Conservation (phyloP, 2,329 filamentous ascomycete genomes). For the Colletotrichum neosansevieriae region DNA sequence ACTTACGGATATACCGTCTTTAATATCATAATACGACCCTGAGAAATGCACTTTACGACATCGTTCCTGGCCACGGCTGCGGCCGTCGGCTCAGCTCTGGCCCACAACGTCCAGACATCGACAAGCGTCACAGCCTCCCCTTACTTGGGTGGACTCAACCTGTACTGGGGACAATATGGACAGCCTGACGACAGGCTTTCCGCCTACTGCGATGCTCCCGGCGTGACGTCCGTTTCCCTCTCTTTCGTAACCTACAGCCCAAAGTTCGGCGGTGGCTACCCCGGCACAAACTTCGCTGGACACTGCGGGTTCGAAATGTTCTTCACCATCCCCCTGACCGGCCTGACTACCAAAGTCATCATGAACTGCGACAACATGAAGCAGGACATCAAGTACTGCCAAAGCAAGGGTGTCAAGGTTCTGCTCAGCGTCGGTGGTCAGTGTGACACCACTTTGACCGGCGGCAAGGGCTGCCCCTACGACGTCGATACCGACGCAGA, state of each 20-base stretch:
- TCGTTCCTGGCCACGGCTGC: slow-evolving; percentile 45
- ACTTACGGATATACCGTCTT: not conserved
- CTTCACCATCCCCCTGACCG: slow-evolving; percentile 41
- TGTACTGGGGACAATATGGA: slow-evolving; percentile 56
- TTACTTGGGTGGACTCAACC: slow-evolving; percentile 50
- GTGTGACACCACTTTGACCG: slow-evolving; percentile 39
- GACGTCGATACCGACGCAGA: slow-evolving; percentile 47
- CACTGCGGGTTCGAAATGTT: slow-evolving; percentile 51
- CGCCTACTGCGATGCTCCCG: slow-evolving; percentile 51
- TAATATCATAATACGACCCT: slow-evolving; percentile 39
- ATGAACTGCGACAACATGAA: slow-evolving; percentile 52
- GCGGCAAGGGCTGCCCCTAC: slow-evolving; percentile 48
- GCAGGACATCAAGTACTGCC: slow-evolving; percentile 56
- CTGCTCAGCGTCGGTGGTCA: slow-evolving; percentile 57
- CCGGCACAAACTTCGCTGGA: slow-evolving; percentile 55
- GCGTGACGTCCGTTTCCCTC: slow-evolving; percentile 53
- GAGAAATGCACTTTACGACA: slow-evolving; percentile 44
- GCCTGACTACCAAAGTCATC: slow-evolving; percentile 48
- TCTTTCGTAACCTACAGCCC: slow-evolving; percentile 54
- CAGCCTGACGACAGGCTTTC: slow-evolving; percentile 46
- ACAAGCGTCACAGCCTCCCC: not conserved
- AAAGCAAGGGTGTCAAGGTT: slow-evolving; percentile 56
- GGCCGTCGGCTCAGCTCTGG: slow-evolving; percentile 40
- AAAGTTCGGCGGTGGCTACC: slow-evolving; percentile 51
- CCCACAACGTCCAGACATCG: slow-evolving; percentile 7